phyloP scores from a whole-genome alignment of 2,329 filamentous ascomycete species.

The Aureobasidium sp. region DNA sequence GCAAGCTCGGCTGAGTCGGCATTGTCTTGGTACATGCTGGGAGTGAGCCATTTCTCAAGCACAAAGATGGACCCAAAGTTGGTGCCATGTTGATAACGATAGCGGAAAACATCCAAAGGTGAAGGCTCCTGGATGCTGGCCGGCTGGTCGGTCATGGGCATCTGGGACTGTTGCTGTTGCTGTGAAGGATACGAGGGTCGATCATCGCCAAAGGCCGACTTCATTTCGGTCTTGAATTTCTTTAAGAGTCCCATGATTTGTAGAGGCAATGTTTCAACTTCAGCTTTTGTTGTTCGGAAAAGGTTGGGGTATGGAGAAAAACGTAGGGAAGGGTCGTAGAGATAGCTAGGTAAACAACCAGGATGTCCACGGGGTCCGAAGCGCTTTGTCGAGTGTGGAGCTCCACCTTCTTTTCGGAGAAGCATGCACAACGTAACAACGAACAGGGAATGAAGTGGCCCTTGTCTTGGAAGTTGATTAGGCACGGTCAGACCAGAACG shows the following conservation, averaged over 20 bases:
- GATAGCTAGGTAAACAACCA: neutral
- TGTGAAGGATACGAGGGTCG: constrained; percentile 10
- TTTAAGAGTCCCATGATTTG: constrained; percentile 24
- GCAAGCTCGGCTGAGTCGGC: constrained; percentile 46
- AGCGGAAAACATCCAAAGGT: constrained; percentile 41
- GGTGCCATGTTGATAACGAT: constrained; percentile 53
- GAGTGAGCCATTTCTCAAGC: constrained; percentile 53
- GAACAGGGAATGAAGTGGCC: constrained; percentile 4
- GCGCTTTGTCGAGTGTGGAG: neutral
- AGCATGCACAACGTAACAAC: neutral
- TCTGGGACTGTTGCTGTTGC: constrained; percentile 19
- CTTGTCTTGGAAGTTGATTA: neutral
- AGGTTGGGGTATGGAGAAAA: neutral
- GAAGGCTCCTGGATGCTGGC: constrained; percentile 33
- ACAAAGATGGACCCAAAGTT: constrained; percentile 55
- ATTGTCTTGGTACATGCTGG: constrained; percentile 42
- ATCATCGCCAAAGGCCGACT: constrained; percentile 14
- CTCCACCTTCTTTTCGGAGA: constrained; percentile 2
- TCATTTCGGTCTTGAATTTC: constrained; percentile 26
- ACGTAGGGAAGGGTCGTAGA: neutral
- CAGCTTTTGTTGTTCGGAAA: neutral
- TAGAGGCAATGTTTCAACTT: neutral
- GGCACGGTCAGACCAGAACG: neutral
- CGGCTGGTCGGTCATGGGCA: constrained; percentile 21
- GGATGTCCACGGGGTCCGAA: constrained; percentile 1